Percentiles rank a stretch among this genome's conserved stretches.
These are phyloP conservation scores for Fusarium verticillioides DNA, from an alignment of 2,329 filamentous ascomycete genomes.

Conservation along the genomic window DNA sequence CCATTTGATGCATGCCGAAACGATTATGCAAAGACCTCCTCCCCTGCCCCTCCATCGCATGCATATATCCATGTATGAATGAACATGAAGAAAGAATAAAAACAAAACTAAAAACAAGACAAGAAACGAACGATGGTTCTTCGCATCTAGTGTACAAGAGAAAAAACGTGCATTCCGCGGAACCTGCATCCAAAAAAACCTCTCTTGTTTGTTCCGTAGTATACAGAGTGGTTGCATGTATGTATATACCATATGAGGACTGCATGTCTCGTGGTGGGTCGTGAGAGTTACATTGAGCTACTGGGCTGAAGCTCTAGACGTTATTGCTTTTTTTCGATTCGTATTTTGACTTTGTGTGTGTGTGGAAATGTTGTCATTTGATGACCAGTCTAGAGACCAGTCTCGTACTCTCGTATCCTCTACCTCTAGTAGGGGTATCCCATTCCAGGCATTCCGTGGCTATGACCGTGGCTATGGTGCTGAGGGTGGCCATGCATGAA, in stretches of 20 bases:
- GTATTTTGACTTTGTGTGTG: neutral
- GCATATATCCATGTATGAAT: conserved; percentile 14
- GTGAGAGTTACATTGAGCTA: conserved; percentile 29
- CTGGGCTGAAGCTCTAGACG: neutral
- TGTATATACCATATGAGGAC: conserved; percentile 37
- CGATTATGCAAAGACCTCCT: conserved; percentile 33
- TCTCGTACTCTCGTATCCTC: conserved; percentile 7
- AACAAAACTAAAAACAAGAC: neutral
- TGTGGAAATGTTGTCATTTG: neutral
- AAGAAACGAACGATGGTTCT: conserved; percentile 8
- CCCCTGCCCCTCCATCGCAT: conserved; percentile 3
- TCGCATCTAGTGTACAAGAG: conserved; percentile 41
- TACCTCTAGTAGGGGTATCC: conserved; percentile 43
- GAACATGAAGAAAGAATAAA: conserved; percentile 7
- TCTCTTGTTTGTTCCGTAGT: conserved; percentile 37
- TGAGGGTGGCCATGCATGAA: conserved; percentile 41
- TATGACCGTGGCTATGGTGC: conserved; percentile 19
- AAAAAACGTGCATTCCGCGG: conserved; percentile 5
- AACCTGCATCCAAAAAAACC: conserved; percentile 43
- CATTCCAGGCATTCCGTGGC: conserved; percentile 44
- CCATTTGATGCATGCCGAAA: conserved; percentile 29
- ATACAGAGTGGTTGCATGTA: conserved; percentile 42
- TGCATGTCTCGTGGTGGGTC: conserved; percentile 7
- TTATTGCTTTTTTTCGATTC: conserved; percentile 22
- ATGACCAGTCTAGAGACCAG: neutral